Evolutionary conservation across 148 eudicot species (phyloP).

Genomic region (Limonium bicolor): DNA sequence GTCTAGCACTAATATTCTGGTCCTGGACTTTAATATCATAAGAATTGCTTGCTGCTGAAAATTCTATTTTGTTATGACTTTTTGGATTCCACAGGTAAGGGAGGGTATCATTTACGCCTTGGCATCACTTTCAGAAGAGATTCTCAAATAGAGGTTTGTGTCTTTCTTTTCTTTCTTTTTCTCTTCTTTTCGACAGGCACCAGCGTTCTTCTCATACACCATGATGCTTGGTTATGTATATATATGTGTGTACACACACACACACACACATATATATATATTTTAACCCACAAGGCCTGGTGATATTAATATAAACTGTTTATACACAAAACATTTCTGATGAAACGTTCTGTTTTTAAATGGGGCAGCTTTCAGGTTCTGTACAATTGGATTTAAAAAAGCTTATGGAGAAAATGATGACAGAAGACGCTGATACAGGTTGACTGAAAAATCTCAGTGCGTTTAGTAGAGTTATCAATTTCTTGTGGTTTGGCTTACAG

Average conservation of each 20-base stretch:
- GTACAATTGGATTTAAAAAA: constrained; percentile 23
- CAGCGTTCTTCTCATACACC: too few species aligned
- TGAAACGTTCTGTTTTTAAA: too few species aligned
- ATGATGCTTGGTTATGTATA: too few species aligned
- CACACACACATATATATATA: too few species aligned
- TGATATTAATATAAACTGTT: too few species aligned
- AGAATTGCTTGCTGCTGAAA: too few species aligned
- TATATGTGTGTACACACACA: too few species aligned
- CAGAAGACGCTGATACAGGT: constrained; percentile 82
- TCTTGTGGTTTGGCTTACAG: constrained; percentile 3
- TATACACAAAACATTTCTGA: too few species aligned
- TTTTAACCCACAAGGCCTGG: too few species aligned
- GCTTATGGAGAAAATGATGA: constrained; percentile 49
- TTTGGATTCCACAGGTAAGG: constrained; percentile 45
- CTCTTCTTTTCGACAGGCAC: constrained; percentile 6
- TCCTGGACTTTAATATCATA: too few species aligned
- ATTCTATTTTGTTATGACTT: neutral
- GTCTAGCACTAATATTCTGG: too few species aligned
- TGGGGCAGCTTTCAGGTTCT: constrained; percentile 29
- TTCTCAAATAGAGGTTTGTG: constrained; percentile 64
- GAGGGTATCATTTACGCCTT: constrained; percentile 80
- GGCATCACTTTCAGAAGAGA: constrained; percentile 67
- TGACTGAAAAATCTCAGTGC: constrained; percentile 4
- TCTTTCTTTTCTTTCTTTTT: constrained; percentile 7
- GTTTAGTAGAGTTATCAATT: constrained; percentile 1